phyloP scores from a whole-genome alignment of 768 basidiomycete genomes.

The Lactifluus echinatus region DNA sequence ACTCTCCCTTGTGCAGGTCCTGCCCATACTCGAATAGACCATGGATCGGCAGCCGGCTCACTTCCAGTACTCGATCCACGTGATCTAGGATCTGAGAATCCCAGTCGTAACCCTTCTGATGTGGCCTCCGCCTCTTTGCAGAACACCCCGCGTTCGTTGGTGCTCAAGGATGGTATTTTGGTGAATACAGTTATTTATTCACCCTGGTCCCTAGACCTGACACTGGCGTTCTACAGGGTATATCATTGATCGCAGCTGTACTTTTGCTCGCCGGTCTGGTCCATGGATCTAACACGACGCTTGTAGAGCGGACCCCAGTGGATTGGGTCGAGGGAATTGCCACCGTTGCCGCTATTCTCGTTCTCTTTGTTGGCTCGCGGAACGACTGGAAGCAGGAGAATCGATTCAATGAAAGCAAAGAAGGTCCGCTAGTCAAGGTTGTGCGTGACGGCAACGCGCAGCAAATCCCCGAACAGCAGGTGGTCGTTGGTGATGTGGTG shows the following conservation, averaged over 20 bases:
- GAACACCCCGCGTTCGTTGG: no score
- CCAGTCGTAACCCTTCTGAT: no score
- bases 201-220: conserved; percentile 22
- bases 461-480: conserved; percentile 45
- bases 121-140: no score
- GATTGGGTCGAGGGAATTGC: conserved; percentile 97
- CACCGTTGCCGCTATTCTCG: conserved; percentile 64
- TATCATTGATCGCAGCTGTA: conserved; percentile 86
- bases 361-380: conserved; percentile 82
- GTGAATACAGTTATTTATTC: conserved; percentile 29
- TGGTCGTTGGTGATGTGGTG: conserved; percentile 91
- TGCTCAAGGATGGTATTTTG: conserved; percentile 55
- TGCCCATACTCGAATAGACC: no score
- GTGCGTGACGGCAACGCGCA: conserved; percentile 24
- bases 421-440: conserved; percentile 84
- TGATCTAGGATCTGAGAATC: neutral
- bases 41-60: no score
- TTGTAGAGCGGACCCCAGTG: conserved; percentile 60
- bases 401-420: conserved; percentile 93
- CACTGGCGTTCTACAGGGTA: conserved; percentile 49
- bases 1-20: no score
- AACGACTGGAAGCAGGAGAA: conserved; percentile 99
- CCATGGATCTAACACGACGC: conserved; percentile 76
- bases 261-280: conserved; percentile 94
- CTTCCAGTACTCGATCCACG: neutral